Base-by-base conservation (phyloP, 768 basidiomycete genomes). In the Cystofilobasidium bisporidii region DNA sequence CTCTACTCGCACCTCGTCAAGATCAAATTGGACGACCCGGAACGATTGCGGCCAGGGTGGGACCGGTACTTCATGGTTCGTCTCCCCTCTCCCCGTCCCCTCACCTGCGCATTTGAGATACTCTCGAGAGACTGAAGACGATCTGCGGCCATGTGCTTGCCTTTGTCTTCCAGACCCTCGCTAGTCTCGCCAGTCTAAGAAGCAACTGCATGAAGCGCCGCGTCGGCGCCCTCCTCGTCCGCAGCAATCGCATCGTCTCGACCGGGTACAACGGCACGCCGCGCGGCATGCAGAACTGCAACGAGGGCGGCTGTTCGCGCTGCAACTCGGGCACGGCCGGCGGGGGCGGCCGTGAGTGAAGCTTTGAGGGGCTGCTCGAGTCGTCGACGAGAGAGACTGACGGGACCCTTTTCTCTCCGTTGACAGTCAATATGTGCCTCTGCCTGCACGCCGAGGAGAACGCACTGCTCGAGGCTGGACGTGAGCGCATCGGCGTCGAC, bases 391-490 rank as follows among this genome's bases (percentile, higher is more conserved):
- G n/a, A n/a, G n/a, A n/a, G n/a, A n/a, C n/a, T n/a, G n/a, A n/a
- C n/a, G n/a, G n/a, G n/a, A n/a, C n/a, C 45, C 20, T 14, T 32
- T 18, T 38, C 36, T 9, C 10, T 10, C 15, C 41, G 65, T n/a
- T n/a, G n/a, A 63, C 78, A 59, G 78, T 84, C 20, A 81, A 84
- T 60, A 90, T 90, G 74, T 99, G 96, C 73, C 80, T 98, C 2
- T 99, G 96, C 74, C 79, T 99, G 14, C 96, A 99, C 75, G 96
- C 96, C 0, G 96, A 99, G 78, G 96, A 99, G 79, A 99, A 98
- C 74, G 96, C 94, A 0, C 80, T 98, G 18, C 78, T 98, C 2
- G 94, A 98, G 79, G 91, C 91, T 1, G 94, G 96, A 22, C 79
- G 90, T 66, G 96, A 97, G 69, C 81, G 96, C 57, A 83, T 94